Evolutionary conservation across 495 filamentous ascomycete genomes (phyloP).

Genomic region (Neurospora cerealis): DNA sequence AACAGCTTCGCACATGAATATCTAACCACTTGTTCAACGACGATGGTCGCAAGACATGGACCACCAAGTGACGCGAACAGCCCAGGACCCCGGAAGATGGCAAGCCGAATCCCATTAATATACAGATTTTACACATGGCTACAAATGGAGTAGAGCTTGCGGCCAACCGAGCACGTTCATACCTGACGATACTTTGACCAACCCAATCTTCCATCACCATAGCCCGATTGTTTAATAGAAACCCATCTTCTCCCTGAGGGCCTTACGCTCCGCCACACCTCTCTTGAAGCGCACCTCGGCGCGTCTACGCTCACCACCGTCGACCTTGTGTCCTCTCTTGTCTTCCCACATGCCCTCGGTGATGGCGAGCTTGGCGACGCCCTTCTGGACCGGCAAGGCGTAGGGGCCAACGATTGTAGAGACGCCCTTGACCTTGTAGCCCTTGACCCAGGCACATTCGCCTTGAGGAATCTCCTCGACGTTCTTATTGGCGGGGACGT

Average conservation of each 20-base stretch:
- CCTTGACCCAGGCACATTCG: conserved; percentile 43
- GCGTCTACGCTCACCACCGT: conserved; percentile 88
- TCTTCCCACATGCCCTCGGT: conserved; percentile 88
- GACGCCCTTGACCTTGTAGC: conserved; percentile 55
- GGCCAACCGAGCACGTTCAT: neutral
- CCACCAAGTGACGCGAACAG: neutral
- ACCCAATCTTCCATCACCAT: neutral
- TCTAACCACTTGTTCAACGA: neutral
- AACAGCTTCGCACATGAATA: neutral
- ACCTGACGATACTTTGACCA: neutral
- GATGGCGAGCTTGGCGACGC: conserved; percentile 51
- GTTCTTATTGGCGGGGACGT: conserved; percentile 49
- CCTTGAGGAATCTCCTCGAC: conserved; percentile 31
- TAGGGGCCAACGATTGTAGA: conserved; percentile 61
- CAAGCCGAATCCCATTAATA: conserved; percentile 10
- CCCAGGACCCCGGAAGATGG: neutral
- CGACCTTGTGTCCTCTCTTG: conserved; percentile 74
- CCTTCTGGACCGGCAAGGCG: conserved; percentile 54
- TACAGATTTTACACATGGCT: conserved; percentile 17
- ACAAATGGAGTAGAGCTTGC: neutral
- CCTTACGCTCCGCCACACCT: conserved; percentile 38
- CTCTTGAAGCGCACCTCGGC: conserved; percentile 62
- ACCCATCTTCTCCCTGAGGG: conserved; percentile 27
- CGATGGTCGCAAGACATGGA: neutral
- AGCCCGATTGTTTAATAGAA: conserved; percentile 10